These are phyloP conservation scores for Chenopodium formosanum DNA, from an alignment of 148 eudicot genomes.

Conservation along the genomic window DNA sequence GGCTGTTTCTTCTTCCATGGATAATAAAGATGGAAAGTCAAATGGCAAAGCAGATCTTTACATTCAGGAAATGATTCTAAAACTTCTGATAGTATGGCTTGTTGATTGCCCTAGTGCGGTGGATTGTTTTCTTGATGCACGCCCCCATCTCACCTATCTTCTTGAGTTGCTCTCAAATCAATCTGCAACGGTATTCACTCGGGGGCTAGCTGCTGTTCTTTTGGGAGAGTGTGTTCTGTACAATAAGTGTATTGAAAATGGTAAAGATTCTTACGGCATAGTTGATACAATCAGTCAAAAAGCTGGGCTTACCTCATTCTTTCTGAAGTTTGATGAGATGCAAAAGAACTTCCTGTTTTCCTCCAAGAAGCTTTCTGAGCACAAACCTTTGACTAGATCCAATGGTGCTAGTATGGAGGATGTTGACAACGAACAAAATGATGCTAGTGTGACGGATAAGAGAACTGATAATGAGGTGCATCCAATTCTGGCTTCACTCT, in stretches of 20 bases:
- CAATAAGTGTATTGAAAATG: slow-evolving; percentile 55
- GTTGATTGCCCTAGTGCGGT: slow-evolving; percentile 75
- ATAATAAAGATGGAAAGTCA: slow-evolving; percentile 63
- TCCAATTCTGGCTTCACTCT: slow-evolving; percentile 64
- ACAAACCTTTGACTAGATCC: slow-evolving; percentile 72
- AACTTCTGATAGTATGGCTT: slow-evolving; percentile 82
- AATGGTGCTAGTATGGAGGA: slow-evolving; percentile 78
- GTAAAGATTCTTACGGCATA: slow-evolving; percentile 66
- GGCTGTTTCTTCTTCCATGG: slow-evolving; percentile 85
- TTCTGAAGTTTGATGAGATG: slow-evolving; percentile 82
- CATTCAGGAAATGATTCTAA: slow-evolving; percentile 72
- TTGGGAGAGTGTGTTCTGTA: slow-evolving; percentile 81
- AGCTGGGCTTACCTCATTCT: slow-evolving; percentile 75
- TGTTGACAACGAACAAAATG: slow-evolving; percentile 63
- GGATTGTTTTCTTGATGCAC: slow-evolving; percentile 81
- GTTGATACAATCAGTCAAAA: slow-evolving; percentile 88
- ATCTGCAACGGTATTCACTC: slow-evolving; percentile 51
- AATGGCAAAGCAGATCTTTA: slow-evolving; percentile 37
- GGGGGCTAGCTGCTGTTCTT: slow-evolving; percentile 79
- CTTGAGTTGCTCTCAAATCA: slow-evolving; percentile 69
- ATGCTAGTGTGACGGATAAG: slow-evolving; percentile 31
- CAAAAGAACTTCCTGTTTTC: slow-evolving; percentile 66
- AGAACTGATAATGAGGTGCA: slow-evolving; percentile 48
- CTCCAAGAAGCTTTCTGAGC: slow-evolving; percentile 51
- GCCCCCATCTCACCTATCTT: slow-evolving; percentile 82